Base-by-base conservation (phyloP, 2,329 filamentous ascomycete species). In the Microdochium nivale region DNA sequence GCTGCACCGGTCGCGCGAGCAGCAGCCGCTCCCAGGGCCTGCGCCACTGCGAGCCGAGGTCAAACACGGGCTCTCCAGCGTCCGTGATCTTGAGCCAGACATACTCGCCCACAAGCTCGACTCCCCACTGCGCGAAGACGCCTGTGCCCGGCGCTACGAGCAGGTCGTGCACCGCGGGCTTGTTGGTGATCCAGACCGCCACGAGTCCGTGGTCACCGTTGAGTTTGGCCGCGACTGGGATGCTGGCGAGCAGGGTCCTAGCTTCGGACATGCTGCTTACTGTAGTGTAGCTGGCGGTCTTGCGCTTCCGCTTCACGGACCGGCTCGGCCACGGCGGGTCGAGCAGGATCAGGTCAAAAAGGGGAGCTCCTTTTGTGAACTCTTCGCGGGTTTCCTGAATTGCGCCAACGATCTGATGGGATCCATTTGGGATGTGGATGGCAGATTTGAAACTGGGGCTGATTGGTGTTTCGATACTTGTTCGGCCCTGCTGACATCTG, bases 291-390 rank as follows among this genome's bases (percentile, higher is more conserved):
- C 74, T 60, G 60, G 70, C 67, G 49, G 19, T 23, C n/a, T 24
- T 30, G n/a, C 61, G 73, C 59, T 80, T 83, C 37, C 86, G 75
- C 57, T 78, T 78, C 14, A 81, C 88, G 5, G 87, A 91, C 47
- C 83, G 79, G 62, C 90, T 92, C 0, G 88, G 87, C 88, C 88
- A 92, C 1, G 88, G 88, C 2, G 88, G 88, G 62, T 92, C 88
- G 21, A 91, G 70, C 8, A 90, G 65, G 35, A 91, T 73, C 46
- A 91, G 70, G 56, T 87, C 72, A 65, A 92, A 90, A 7, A 64
- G 60, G 21, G 77, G 74, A 2, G 76, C 72, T 2, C 60, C 62
- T 14, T 65, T 57, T 1, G 72, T 56, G 56, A 83, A 77, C 0
- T 56, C 55, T 2, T 63, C 59, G 35, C 72, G 65, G 46, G 67